These are phyloP conservation scores for Hordeum vulgare DNA, from an alignment of 176 grass and related monocot species.

Conservation along the genomic window DNA sequence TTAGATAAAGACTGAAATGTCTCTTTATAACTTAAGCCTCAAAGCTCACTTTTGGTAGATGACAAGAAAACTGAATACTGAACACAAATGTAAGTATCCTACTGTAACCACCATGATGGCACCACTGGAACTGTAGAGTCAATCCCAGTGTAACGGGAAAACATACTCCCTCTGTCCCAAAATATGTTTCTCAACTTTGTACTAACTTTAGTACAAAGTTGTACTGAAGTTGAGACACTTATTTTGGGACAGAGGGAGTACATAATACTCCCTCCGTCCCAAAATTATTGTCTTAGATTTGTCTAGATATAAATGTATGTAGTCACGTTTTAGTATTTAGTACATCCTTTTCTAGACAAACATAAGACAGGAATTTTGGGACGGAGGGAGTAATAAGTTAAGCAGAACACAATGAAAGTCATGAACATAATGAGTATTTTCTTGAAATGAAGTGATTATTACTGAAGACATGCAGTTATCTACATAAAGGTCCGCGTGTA, in stretches of 20 bases:
- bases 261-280: too few species aligned
- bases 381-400: background rate
- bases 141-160: background rate
- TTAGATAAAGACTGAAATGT: slow-evolving; percentile 14
- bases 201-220: too few species aligned
- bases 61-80: background rate
- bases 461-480: background rate
- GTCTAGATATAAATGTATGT: too few species aligned
- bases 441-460: background rate
- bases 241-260: too few species aligned
- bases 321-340: too few species aligned
- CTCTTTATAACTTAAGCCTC: background rate
- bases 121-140: background rate
- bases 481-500: background rate
- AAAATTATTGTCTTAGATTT: too few species aligned
- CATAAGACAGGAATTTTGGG: too few species aligned
- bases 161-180: too few species aligned
- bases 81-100: slow-evolving; percentile 17
- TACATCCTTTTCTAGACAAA: too few species aligned
- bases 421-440: background rate
- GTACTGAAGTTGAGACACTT: too few species aligned
- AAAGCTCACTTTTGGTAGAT: slow-evolving; percentile 18
- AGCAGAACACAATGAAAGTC: background rate
- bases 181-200: too few species aligned
- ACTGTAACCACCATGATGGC: background rate